These are phyloP conservation scores for Arthrobotrys entomopaga DNA, from an alignment of 2,329 filamentous ascomycete genomes.

Conservation along the genomic window DNA sequence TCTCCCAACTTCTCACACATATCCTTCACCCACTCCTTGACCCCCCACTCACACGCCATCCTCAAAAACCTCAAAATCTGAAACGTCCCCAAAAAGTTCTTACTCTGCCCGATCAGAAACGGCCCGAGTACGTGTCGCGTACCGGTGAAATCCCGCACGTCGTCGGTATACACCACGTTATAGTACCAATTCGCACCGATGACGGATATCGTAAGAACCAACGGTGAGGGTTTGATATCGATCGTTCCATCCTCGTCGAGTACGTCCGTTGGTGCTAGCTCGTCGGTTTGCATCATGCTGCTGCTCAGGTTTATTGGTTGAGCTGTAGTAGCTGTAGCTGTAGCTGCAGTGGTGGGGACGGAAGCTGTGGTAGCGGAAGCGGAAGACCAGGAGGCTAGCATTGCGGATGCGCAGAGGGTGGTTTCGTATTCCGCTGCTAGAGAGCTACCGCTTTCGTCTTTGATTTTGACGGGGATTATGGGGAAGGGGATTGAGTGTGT, in stretches of 20 bases:
- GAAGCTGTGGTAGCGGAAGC: conserved; percentile 45
- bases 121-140: conserved; percentile 44
- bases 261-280: conserved; percentile 34
- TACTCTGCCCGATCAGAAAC: conserved; percentile 45
- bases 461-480: conserved; percentile 48
- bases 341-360: conserved; percentile 39
- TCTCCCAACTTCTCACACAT: conserved; percentile 54
- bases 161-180: conserved; percentile 53
- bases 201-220: conserved; percentile 43
- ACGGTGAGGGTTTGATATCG: conserved; percentile 43
- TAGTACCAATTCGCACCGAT: conserved; percentile 55
- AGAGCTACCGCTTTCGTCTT: conserved; percentile 50
- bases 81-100: conserved; percentile 45
- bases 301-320: conserved; percentile 30
- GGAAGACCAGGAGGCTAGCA: conserved; percentile 51
- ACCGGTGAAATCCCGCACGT: conserved; percentile 47
- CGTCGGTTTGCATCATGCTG: conserved; percentile 50
- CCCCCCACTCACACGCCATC: conserved; percentile 52
- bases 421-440: conserved; percentile 52
- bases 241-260: conserved; percentile 35
- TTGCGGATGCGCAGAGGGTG: conserved; percentile 50
- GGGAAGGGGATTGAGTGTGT: conserved; percentile 50
- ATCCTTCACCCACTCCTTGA: conserved; percentile 52
- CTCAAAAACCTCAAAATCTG: conserved; percentile 49
- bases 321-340: conserved; percentile 8